Evolutionary conservation across 805 yeast species (phyloP).

Genomic region (Nakazawaea populi): DNA sequence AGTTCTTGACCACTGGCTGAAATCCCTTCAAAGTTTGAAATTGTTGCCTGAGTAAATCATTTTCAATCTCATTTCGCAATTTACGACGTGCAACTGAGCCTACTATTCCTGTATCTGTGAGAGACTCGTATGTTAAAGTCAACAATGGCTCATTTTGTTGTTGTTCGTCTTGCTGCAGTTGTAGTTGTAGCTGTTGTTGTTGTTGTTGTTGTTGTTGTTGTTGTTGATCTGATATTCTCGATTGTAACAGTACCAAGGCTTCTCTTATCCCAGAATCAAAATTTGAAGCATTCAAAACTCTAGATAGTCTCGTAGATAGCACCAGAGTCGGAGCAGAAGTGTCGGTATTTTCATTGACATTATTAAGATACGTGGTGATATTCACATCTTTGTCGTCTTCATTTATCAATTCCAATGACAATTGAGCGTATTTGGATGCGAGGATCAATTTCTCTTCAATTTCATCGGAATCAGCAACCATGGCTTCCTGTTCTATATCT

Average conservation of each 20-base stretch:
- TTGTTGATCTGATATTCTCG: slow-evolving; percentile 25
- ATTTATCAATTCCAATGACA: slow-evolving; percentile 35
- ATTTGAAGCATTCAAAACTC: slow-evolving; percentile 42
- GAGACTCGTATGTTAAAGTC: slow-evolving; percentile 19
- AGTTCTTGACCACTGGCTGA: slow-evolving; percentile 37
- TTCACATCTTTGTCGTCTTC: slow-evolving; percentile 2
- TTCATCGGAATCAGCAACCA: slow-evolving; percentile 2
- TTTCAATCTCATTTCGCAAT: slow-evolving; percentile 54
- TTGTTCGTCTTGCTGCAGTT: not conserved
- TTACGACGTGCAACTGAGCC: slow-evolving; percentile 61
- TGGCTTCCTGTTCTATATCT: slow-evolving; percentile 10
- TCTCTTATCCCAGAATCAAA: slow-evolving; percentile 31
- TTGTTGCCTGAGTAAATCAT: slow-evolving; percentile 53
- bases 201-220: slow-evolving; percentile 22
- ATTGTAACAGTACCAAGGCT: slow-evolving; percentile 21
- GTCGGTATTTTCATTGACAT: not conserved
- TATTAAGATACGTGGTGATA: not conserved
- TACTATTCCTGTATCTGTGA: slow-evolving; percentile 41
- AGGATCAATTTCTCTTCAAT: slow-evolving; percentile 10
- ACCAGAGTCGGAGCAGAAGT: slow-evolving; percentile 11
- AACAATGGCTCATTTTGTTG: slow-evolving; percentile 19
- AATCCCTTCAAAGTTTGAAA: slow-evolving; percentile 39
- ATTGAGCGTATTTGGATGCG: slow-evolving; percentile 44
- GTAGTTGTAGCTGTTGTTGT: slow-evolving; percentile 15
- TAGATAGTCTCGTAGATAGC: slow-evolving; percentile 38